Conservation (phyloP, 768 basidiomycete genomes). For the Fistulinella prunicolor region DNA sequence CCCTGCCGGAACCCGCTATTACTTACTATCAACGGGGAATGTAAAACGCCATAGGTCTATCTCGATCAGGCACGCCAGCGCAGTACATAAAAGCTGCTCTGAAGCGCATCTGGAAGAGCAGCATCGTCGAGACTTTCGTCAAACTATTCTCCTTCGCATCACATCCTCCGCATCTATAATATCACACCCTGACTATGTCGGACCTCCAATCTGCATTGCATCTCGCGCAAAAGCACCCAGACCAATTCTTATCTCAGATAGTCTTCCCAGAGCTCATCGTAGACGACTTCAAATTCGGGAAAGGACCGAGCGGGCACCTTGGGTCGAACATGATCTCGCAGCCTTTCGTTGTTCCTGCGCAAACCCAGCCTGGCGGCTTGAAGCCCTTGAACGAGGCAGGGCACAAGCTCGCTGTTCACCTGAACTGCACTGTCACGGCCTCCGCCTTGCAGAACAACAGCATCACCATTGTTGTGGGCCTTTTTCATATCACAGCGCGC, state of each 20-base stretch:
- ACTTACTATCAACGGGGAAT: too few species aligned
- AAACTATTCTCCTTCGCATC: too few species aligned
- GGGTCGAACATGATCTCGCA: slow-evolving; percentile 12
- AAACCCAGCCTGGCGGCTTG: slow-evolving; percentile 1
- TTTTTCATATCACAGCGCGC: slow-evolving; percentile 5
- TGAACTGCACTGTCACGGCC: background rate
- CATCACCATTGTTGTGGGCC: background rate
- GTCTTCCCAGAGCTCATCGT: slow-evolving; percentile 3
- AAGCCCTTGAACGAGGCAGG: background rate
- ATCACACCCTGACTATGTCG: too few species aligned
- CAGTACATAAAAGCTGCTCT: too few species aligned
- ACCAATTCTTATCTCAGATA: background rate
- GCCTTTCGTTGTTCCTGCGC: background rate
- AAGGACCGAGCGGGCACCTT: background rate
- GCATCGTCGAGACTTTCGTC: too few species aligned
- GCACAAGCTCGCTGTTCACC: slow-evolving; percentile 7
- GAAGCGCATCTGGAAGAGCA: too few species aligned
- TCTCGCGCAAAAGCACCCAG: background rate
- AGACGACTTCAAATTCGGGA: background rate
- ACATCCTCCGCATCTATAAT: too few species aligned
- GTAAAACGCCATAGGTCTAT: too few species aligned
- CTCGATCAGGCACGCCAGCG: too few species aligned
- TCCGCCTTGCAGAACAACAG: background rate
- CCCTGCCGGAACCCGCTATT: too few species aligned
- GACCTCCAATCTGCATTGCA: background rate